A percentile compares a stretch with the other conserved stretches of the same genome.
Evolutionary conservation across 306 rosid species (phyloP).

Genomic region (Vigna radiata): DNA sequence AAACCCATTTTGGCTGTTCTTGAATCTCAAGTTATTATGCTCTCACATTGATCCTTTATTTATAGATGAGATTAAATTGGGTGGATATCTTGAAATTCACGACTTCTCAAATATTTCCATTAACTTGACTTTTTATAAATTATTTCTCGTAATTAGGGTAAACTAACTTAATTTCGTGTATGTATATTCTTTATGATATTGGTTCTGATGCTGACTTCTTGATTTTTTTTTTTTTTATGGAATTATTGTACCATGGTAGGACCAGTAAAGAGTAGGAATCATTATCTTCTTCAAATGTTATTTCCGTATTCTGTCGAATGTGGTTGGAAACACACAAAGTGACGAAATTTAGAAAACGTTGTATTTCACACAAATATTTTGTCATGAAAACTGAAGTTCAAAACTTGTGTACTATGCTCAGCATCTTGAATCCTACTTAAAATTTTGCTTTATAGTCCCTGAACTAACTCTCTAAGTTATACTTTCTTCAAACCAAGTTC

Average conservation of each 20-base stretch:
- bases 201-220: not conserved
- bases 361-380: not conserved
- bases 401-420: not conserved
- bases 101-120: not conserved
- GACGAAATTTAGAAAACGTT: not conserved
- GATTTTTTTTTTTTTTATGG: not conserved
- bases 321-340: not conserved
- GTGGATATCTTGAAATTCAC: not conserved
- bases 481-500: too few species aligned
- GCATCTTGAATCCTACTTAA: not conserved
- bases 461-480: too few species aligned
- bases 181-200: not conserved
- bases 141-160: not conserved
- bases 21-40: not conserved
- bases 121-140: not conserved
- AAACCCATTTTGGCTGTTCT: not conserved
- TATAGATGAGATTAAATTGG: constrained; percentile 28
- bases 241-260: not conserved
- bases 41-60: constrained; percentile 5
- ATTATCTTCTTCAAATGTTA: not conserved
- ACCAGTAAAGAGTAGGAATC: not conserved
- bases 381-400: not conserved
- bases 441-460: not conserved
- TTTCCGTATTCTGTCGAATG: not conserved
- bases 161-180: not conserved